Percentiles rank a stretch among this genome's conserved stretches.
These are phyloP conservation scores for Linanthus parryae DNA, from an alignment of 148 eudicot genomes.

Conservation along the genomic window DNA sequence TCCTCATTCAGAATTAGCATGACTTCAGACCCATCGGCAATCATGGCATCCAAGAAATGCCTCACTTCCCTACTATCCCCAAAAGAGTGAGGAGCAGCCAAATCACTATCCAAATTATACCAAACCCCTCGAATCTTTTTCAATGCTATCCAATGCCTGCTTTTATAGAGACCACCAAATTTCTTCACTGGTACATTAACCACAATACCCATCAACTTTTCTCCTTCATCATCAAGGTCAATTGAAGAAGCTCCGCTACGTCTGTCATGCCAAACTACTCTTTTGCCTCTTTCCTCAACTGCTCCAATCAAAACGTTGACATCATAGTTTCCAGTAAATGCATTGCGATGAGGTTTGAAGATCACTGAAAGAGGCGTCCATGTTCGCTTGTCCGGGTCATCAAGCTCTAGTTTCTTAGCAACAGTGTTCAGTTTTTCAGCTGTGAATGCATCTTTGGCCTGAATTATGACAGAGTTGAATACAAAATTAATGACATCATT, in stretches of 20 bases:
- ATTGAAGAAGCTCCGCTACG: slow-evolving; percentile 53
- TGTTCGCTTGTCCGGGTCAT: slow-evolving; percentile 56
- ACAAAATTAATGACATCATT: no score
- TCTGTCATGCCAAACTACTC: slow-evolving; percentile 80
- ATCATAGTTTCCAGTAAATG: slow-evolving; percentile 86
- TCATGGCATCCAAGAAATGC: slow-evolving; percentile 55
- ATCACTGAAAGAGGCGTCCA: slow-evolving; percentile 80
- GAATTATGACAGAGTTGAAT: slow-evolving; percentile 11
- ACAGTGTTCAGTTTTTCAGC: slow-evolving; percentile 48
- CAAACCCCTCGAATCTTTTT: slow-evolving; percentile 61
- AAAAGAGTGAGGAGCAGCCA: slow-evolving; percentile 47
- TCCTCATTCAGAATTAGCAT: slow-evolving; percentile 56
- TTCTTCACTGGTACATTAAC: slow-evolving; percentile 57
- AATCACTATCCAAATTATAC: slow-evolving; percentile 98
- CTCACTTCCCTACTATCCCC: slow-evolving; percentile 45
- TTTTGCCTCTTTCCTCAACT: slow-evolving; percentile 69
- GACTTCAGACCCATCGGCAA: slow-evolving; percentile 55
- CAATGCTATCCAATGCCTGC: slow-evolving; percentile 84
- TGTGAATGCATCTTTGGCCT: slow-evolving; percentile 78
- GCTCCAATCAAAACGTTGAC: slow-evolving; percentile 79
- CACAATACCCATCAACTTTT: slow-evolving; percentile 70
- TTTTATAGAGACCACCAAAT: slow-evolving; percentile 64
- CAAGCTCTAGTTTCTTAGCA: slow-evolving; percentile 50
- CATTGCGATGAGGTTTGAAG: slow-evolving; percentile 83
- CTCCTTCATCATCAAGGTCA: slow-evolving; percentile 49